Evolutionary conservation across 192 early-diverging fungal genomes (phyloP).

Genomic region (Backusella circina): DNA sequence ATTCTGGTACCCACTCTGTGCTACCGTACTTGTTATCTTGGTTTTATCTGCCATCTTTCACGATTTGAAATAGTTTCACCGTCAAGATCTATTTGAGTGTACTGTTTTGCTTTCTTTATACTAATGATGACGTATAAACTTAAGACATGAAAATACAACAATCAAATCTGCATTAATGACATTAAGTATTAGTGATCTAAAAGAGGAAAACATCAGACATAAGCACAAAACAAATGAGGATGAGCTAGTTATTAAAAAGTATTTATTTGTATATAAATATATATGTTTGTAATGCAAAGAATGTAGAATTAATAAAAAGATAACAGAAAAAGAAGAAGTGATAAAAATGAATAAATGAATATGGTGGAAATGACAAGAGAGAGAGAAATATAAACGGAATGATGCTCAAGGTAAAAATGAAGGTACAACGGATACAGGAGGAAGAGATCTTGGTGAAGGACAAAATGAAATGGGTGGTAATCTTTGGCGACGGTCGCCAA

Average conservation of each 20-base stretch:
- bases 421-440: not conserved
- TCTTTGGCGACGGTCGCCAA: not conserved
- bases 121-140: too few species aligned
- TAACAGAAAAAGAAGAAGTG: not conserved
- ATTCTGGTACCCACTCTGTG: not conserved
- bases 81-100: too few species aligned
- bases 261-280: too few species aligned
- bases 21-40: not conserved
- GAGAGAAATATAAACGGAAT: not conserved
- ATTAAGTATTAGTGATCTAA: too few species aligned
- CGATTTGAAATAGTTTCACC: too few species aligned
- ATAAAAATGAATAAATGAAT: not conserved
- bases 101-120: too few species aligned
- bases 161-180: too few species aligned
- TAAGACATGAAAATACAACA: too few species aligned
- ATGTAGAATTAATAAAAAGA: not conserved
- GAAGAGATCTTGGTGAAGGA: not conserved
- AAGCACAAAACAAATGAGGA: not conserved
- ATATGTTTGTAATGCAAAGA: slow-evolving; percentile 1
- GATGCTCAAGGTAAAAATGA: slow-evolving; percentile 1
- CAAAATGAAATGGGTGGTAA: not conserved
- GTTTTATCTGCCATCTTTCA: too few species aligned
- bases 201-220: not conserved
- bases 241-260: not conserved
- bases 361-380: not conserved